Base-by-base conservation (phyloP, 768 basidiomycete species). In the Hydnomerulius pinastri region DNA sequence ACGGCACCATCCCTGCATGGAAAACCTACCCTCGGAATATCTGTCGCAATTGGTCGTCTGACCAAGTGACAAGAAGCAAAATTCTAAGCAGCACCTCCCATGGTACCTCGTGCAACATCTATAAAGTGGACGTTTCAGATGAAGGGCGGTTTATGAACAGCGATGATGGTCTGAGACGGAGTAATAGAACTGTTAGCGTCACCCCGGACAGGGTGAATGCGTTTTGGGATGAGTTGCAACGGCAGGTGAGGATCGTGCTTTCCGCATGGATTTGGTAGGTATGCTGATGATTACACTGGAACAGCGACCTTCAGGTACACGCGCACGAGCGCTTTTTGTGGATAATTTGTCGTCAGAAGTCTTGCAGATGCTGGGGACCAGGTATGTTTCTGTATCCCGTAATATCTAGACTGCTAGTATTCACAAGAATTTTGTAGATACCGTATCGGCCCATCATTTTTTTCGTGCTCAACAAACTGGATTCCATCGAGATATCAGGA, bases 401-500 rank as follows among this genome's bases (percentile, higher is more conserved):
- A 12, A 6, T 17, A 17, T 35, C 13, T 18, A 9, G 24, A 17
- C 2, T 4, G 27, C 7, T 21, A 24, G 12, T 12, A 2, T 11
- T 8, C 15, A 9, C 17, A 5, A 13, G 4, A 8, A 13, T 29
- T 29, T 30, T 23, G 15, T 30, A 72, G 72, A 29, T 74, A 63
- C 50, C 61, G 64, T 33, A 62, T 71, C 25, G 71, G 71, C 51
- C 70, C 71, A 1, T 71, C 71, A 50, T 74, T 70, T 50, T 73
- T 69, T 43, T 66, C 70, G 13, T 71, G 66, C 1, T 72, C 69
- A 0, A 57, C 77, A 5, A 81, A 78, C 53, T 81, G 79, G 80
- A 84, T 83, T 35, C 82, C 82, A 0, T 79, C 80, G 0, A 76
- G 79, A 30, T 84, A 77, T 37, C 76, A 80, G 48, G 81, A 82